Percentiles rank a stretch among this genome's conserved stretches.
Evolutionary conservation across 1,284 basidiomycete genomes (phyloP).

Genomic region (Apiotrichum veenhuisii): DNA sequence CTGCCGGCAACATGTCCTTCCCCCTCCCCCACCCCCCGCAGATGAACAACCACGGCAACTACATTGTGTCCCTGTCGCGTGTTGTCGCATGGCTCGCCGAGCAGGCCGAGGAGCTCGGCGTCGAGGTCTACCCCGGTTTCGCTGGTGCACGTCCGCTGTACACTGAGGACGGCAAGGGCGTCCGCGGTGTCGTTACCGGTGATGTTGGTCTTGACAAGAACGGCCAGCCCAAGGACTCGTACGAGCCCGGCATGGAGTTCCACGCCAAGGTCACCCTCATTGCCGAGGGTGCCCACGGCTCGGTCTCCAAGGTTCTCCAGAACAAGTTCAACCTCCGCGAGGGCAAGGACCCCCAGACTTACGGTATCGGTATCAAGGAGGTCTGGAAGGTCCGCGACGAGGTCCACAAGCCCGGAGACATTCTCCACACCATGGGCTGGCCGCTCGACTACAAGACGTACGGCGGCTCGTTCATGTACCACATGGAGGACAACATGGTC

Average conservation of each 20-base stretch:
- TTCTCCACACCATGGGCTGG: conserved; percentile 93
- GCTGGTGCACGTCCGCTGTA: conserved; percentile 81
- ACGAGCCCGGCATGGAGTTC: conserved; percentile 97
- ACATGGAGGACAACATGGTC: conserved; percentile 91
- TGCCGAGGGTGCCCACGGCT: conserved; percentile 94
- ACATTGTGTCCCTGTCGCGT: conserved; percentile 83
- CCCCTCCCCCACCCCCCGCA: conserved; percentile 96
- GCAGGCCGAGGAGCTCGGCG: conserved; percentile 79
- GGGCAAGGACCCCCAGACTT: conserved; percentile 83
- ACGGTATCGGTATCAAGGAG: conserved; percentile 95
- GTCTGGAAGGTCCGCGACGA: conserved; percentile 86
- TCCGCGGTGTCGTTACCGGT: conserved; percentile 86
- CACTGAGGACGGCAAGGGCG: conserved; percentile 61
- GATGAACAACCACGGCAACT: conserved; percentile 94
- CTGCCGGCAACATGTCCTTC: conserved; percentile 60
- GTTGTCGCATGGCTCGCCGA: conserved; percentile 85
- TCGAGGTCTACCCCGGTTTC: conserved; percentile 97
- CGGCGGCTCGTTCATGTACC: conserved; percentile 92
- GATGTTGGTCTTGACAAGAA: conserved; percentile 87
- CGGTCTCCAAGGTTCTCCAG: conserved; percentile 77
- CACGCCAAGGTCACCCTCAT: conserved; percentile 89
- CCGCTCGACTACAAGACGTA: conserved; percentile 82
- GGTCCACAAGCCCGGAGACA: conserved; percentile 75
- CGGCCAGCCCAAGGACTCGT: conserved; percentile 75
- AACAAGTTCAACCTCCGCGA: conserved; percentile 74